These are phyloP conservation scores for Ganoderma resinaceum DNA, from an alignment of 1,284 basidiomycete genomes.

Conservation along the genomic window DNA sequence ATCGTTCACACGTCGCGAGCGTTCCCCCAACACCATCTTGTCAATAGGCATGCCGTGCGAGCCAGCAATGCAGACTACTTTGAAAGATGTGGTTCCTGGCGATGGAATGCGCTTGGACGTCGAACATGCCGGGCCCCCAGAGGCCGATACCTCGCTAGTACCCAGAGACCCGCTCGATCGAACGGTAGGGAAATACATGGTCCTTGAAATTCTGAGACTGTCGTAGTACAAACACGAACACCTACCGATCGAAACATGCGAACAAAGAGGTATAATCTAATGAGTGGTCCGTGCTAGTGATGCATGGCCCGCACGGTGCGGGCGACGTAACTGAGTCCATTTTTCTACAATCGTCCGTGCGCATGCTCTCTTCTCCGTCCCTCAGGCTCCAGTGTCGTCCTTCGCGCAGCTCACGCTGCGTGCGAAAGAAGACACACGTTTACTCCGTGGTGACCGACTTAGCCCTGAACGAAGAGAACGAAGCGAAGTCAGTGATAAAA, in stretches of 20 bases:
- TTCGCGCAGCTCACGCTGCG: neutral
- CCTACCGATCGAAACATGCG: neutral
- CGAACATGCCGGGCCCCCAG: too few species aligned
- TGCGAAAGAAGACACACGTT: slow-evolving; percentile 33
- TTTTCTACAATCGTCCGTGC: slow-evolving; percentile 31
- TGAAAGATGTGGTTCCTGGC: too few species aligned
- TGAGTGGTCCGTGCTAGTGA: slow-evolving; percentile 14
- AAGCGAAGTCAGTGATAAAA: slow-evolving; percentile 1
- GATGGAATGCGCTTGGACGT: too few species aligned
- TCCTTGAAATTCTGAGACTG: slow-evolving; percentile 2
- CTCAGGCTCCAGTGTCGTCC: slow-evolving; percentile 12
- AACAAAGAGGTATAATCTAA: slow-evolving; percentile 7
- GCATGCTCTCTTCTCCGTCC: slow-evolving; percentile 15
- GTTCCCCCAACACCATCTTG: neutral
- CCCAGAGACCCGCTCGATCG: too few species aligned
- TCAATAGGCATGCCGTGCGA: too few species aligned
- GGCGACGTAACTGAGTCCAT: slow-evolving; percentile 22
- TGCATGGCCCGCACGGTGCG: slow-evolving; percentile 5
- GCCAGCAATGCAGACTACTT: too few species aligned
- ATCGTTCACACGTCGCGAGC: too few species aligned
- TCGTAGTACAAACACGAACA: slow-evolving; percentile 4
- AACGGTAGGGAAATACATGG: neutral
- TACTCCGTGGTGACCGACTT: slow-evolving; percentile 88
- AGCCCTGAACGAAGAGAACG: slow-evolving; percentile 55
- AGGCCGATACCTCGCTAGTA: too few species aligned